Evolutionary conservation across 208 protist species (phyloP).

Genomic region (Vickermania spadyakhi): DNA sequence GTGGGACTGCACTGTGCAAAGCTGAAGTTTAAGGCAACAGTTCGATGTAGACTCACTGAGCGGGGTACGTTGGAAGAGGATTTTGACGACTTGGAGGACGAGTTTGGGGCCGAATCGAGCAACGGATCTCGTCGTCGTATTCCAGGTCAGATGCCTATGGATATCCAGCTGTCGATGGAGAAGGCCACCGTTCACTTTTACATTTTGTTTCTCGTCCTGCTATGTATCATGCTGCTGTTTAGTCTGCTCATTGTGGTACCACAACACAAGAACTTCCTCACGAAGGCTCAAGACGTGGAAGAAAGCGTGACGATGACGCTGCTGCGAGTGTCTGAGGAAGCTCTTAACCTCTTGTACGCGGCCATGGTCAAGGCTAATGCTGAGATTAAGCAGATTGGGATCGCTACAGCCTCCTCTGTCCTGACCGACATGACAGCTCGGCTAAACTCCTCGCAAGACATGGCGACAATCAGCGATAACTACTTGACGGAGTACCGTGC

Average conservation of each 20-base stretch:
- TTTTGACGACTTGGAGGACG: neutral
- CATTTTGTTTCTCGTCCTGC: neutral
- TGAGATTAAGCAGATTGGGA: neutral
- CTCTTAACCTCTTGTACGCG: neutral
- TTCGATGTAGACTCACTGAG: neutral
- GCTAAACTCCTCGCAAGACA: neutral
- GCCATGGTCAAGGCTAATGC: neutral
- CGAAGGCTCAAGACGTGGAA: neutral
- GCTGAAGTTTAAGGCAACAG: too few relatives aligned
- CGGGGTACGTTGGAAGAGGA: neutral
- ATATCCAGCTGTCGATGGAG: neutral
- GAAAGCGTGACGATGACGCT: neutral
- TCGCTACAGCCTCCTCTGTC: neutral
- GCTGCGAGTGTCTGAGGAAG: neutral
- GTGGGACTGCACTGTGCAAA: neutral
- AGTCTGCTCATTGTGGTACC: neutral
- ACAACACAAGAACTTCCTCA: neutral
- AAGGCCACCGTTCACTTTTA: neutral
- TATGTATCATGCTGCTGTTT: neutral
- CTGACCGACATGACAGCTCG: neutral
- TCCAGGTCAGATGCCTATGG: neutral
- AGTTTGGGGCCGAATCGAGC: neutral
- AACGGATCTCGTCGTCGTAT: neutral
- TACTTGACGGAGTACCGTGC: neutral
- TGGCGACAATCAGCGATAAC: neutral